Percentiles rank a stretch among this genome's conserved stretches.
phyloP scores from a whole-genome alignment of 148 eudicot species.

The Mesembryanthemum crystallinum region DNA sequence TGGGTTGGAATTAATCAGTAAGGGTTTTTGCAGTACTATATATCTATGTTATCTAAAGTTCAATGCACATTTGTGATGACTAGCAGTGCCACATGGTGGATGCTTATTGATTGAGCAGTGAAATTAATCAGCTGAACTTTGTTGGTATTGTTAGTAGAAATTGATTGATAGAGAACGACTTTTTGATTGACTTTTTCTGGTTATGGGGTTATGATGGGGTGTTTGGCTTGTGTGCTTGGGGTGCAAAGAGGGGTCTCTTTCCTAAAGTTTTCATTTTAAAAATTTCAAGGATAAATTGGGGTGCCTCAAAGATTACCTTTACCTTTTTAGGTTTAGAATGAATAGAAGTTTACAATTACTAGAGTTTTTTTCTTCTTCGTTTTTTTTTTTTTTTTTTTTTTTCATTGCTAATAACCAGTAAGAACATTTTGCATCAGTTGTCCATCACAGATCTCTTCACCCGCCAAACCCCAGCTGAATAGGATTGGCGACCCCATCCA shows the following conservation, averaged over 20 bases:
- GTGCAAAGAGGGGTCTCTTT: conserved; percentile 30
- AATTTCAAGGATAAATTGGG: conserved; percentile 1
- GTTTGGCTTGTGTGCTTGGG: conserved; percentile 25
- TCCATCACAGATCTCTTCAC: too few relatives aligned
- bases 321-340: conserved; percentile 13
- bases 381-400: too few relatives aligned
- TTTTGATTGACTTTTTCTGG: neutral
- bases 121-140: conserved; percentile 15
- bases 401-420: too few relatives aligned
- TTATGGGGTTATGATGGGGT: neutral
- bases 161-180: neutral
- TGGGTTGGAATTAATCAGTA: too few relatives aligned
- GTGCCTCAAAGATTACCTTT: conserved; percentile 19
- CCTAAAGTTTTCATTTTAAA: neutral
- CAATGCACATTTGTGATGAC: conserved; percentile 11
- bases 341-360: too few relatives aligned
- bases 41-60: neutral
- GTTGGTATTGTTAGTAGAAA: neutral
- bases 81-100: conserved; percentile 8
- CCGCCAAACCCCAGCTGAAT: too few relatives aligned
- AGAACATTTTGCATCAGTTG: too few relatives aligned
- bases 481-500: too few relatives aligned
- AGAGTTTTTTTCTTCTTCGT: too few relatives aligned
- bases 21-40: too few relatives aligned
- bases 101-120: neutral